Percentiles rank a stretch among this genome's conserved stretches.
Evolutionary conservation across 306 rosid species (phyloP).

Genomic region (Mimosa bimucronata): DNA sequence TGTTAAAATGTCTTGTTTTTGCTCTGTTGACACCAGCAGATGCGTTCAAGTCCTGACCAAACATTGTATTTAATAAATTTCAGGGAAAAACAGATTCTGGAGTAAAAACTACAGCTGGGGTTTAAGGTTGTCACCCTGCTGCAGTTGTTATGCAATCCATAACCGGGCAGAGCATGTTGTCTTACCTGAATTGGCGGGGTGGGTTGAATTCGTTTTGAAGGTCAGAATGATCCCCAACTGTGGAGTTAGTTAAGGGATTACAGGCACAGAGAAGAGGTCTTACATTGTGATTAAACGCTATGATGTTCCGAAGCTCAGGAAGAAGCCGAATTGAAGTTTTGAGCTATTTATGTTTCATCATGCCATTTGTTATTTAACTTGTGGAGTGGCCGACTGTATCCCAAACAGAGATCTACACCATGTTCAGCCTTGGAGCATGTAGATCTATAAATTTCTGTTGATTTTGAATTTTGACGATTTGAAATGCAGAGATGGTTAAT

Average conservation of each 20-base stretch:
- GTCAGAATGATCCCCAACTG: conserved; percentile 28
- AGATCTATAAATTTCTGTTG: not conserved
- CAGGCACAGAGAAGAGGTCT: conserved; percentile 22
- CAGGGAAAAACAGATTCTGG: conserved; percentile 70
- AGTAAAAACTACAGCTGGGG: conserved; percentile 69
- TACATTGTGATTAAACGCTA: conserved; percentile 23
- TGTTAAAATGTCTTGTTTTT: not conserved
- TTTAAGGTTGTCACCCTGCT: conserved; percentile 38
- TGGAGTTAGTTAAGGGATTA: conserved; percentile 18
- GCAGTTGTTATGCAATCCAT: not conserved
- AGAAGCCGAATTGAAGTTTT: conserved; percentile 32
- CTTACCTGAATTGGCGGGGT: conserved; percentile 15
- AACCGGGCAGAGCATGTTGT: conserved; percentile 24
- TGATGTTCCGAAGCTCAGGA: conserved; percentile 7
- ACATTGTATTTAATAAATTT: conserved; percentile 34
- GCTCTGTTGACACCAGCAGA: not conserved
- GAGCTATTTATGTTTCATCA: not conserved
- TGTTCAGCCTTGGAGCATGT: conserved; percentile 15
- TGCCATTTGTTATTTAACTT: conserved; percentile 10
- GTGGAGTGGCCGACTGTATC: not conserved
- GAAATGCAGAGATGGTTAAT: not conserved
- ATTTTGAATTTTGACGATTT: not conserved
- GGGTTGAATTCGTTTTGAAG: conserved; percentile 16
- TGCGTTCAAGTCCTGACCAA: conserved; percentile 21
- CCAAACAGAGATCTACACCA: not conserved